phyloP scores from a whole-genome alignment of 148 eudicot genomes.

The Camellia lanceoleosa region DNA sequence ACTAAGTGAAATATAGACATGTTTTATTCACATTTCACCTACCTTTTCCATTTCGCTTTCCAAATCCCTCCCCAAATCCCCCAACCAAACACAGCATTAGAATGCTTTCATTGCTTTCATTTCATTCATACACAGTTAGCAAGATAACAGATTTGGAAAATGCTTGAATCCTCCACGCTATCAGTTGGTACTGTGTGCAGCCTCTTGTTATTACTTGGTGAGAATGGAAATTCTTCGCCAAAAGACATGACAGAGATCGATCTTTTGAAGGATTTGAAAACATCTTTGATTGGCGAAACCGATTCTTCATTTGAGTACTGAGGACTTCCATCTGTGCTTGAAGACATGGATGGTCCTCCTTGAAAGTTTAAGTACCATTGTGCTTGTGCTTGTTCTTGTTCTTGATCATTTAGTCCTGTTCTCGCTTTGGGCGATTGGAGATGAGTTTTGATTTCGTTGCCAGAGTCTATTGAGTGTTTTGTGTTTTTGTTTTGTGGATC shows the following conservation, averaged over 20 bases:
- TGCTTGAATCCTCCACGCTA: slow-evolving; percentile 12
- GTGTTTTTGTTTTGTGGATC: not conserved
- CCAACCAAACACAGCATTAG: no score
- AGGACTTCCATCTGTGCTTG: not conserved
- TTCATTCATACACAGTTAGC: not conserved
- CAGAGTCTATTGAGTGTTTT: not conserved
- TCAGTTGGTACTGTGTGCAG: slow-evolving; percentile 5
- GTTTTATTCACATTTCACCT: no score
- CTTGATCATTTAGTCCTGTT: not conserved
- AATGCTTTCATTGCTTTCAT: no score
- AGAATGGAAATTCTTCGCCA: slow-evolving; percentile 11
- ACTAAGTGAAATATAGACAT: no score
- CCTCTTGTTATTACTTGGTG: not conserved
- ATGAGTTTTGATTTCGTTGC: not conserved
- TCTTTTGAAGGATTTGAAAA: slow-evolving; percentile 17
- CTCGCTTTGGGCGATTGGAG: not conserved
- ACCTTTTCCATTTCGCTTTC: no score
- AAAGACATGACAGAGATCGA: slow-evolving; percentile 15
- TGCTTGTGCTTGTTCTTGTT: not conserved
- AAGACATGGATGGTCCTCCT: not conserved
- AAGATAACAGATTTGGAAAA: slow-evolving; percentile 13
- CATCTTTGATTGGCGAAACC: slow-evolving; percentile 15
- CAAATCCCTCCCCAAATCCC: no score
- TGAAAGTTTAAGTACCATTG: not conserved
- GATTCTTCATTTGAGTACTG: not conserved